Base-by-base conservation (phyloP, 2,329 filamentous ascomycete species). In the Colletotrichum sp. region DNA sequence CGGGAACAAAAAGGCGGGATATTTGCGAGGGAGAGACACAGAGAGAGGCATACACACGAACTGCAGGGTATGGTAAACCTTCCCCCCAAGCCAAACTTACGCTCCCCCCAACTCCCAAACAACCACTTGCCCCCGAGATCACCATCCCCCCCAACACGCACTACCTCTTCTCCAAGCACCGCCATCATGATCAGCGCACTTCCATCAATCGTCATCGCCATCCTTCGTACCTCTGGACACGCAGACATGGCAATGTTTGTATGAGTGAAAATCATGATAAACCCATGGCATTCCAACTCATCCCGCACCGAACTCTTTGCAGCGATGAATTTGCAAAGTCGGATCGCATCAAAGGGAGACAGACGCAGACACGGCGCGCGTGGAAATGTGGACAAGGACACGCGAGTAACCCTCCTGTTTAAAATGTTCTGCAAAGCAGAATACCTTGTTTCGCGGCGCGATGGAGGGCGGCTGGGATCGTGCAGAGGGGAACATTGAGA, bases 271-370 rank as follows among this genome's bases (percentile, higher is more conserved):
- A 73, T 76, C 73, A 62, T 76, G 66, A 73, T 76, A 58, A 76
- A 58, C 62, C 55, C 66, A 66, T 72, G 64, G 65, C 52, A 60
- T 72, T 75, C 72, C 64, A 72, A 68, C 72, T 75, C 71, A 70
- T 65, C 68, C 62, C 76, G 69, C 65, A 64, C 61, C 71, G 68
- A 70, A 61, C 43, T 70, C 56, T 48, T 61, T 73, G 76, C 76
- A 77, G 73, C 76, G 68, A 77, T 76, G 38, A 77, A 77, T 28
- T 73, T 76, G 73, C 73, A 76, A 73, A 76, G 73, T 73, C 73
- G 70, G 65, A 76, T 65, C 43, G 71, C 73, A 64, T 65, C 70
- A 56, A 65, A 61, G 64, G 65, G 52, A 55, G 76, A 65, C 64
- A 61, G 58, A 52, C 43, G 43, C 69, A 66, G n/a, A 71, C 58